These are phyloP conservation scores for Ogataea angusta DNA, from an alignment of 805 yeast genomes.

Conservation along the genomic window DNA sequence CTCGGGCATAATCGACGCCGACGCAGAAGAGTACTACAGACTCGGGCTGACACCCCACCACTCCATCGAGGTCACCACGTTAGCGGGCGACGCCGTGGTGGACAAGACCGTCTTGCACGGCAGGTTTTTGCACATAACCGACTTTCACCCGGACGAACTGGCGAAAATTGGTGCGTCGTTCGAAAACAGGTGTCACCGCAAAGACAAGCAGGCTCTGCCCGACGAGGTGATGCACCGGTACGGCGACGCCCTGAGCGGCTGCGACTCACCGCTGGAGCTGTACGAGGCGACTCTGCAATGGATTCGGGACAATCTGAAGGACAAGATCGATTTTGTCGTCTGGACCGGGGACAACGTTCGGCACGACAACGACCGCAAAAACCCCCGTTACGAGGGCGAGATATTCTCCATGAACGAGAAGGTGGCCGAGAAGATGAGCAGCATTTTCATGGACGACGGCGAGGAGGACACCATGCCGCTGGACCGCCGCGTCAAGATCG, in stretches of 20 bases:
- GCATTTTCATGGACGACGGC: conserved; percentile 48
- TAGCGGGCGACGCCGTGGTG: conserved; percentile 13
- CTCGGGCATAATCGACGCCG: conserved; percentile 13
- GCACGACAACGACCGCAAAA: conserved; percentile 73
- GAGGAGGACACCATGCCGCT: conserved; percentile 30
- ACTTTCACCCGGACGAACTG: conserved; percentile 77
- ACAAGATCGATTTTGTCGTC: conserved; percentile 77
- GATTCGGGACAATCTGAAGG: conserved; percentile 61
- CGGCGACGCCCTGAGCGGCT: conserved; percentile 74
- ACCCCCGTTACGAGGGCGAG: conserved; percentile 70
- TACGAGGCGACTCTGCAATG: conserved; percentile 64
- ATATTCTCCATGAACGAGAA: conserved; percentile 67
- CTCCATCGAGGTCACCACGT: conserved; percentile 32
- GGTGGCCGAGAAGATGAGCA: conserved; percentile 51
- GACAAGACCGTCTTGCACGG: conserved; percentile 50
- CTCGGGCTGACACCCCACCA: conserved; percentile 41
- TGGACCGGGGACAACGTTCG: conserved; percentile 92
- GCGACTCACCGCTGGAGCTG: conserved; percentile 68
- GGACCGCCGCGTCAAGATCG: conserved; percentile 37
- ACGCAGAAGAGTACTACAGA: conserved; percentile 29
- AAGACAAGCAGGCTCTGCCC: conserved; percentile 32
- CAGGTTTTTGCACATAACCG: conserved; percentile 80
- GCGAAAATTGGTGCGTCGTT: conserved; percentile 52
- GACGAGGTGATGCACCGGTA: conserved; percentile 56
- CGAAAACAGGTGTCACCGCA: conserved; percentile 54